Conservation (phyloP, 306 rosid genomes). For the Begonia masoniana region DNA sequence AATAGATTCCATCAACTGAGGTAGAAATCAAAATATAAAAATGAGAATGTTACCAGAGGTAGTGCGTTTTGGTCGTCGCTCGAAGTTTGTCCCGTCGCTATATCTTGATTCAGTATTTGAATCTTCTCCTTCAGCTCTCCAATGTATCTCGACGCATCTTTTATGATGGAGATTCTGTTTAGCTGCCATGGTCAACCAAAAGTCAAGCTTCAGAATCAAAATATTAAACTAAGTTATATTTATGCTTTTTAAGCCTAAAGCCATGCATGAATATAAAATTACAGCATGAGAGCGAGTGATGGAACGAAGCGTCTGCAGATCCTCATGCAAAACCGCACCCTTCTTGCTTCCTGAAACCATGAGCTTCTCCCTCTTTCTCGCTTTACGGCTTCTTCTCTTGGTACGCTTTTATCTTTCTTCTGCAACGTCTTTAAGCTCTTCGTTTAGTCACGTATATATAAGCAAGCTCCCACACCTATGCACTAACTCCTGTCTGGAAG, state of each 20-base stretch:
- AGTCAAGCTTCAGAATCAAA: not conserved
- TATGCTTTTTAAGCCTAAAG: not conserved
- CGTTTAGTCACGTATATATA: no score
- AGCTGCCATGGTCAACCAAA: constrained; percentile 34
- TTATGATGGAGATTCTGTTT: constrained; percentile 47
- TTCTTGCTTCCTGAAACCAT: constrained; percentile 89
- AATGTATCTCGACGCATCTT: no score
- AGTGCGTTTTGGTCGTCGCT: constrained; percentile 24
- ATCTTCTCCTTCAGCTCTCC: no score
- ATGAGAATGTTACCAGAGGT: constrained; percentile 41
- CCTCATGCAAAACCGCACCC: constrained; percentile 73
- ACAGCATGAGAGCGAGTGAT: constrained; percentile 93
- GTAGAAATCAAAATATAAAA: not conserved
- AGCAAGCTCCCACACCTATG: no score
- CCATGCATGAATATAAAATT: constrained; percentile 19
- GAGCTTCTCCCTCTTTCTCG: constrained; percentile 1
- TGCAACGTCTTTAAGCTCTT: not conserved
- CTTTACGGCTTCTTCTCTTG: constrained; percentile 1
- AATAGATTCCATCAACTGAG: not conserved
- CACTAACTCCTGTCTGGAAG: no score
- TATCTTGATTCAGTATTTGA: no score
- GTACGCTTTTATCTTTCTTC: not conserved
- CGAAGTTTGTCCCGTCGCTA: no score
- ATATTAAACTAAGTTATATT: no score
- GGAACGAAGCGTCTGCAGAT: constrained; percentile 94